Base-by-base conservation (phyloP, 1,284 basidiomycete genomes). In the Garcileccinum viscosum region DNA sequence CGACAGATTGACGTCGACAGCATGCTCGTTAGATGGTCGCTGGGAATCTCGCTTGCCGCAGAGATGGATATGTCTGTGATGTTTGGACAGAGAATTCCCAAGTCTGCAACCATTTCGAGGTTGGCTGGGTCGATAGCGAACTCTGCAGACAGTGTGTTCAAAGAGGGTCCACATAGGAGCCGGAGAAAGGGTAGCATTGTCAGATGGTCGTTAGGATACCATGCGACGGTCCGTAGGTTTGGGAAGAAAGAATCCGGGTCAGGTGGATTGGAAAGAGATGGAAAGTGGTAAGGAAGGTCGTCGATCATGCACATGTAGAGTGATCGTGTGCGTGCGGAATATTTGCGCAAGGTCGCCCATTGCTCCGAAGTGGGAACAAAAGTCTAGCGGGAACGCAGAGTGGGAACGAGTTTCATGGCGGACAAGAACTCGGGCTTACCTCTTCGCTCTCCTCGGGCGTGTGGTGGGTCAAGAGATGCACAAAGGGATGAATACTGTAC, bases 121-220 rank as follows among this genome's bases (percentile, higher is more conserved):
- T 69, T 76, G 30, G 59, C 40, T 0, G 69, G 56, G 64, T 79
- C 69, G 3, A 62, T 63, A 2, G 65, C 68, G 64, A 77, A 77
- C 62, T 79, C 76, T 5, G 66, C 73, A 1, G 69, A 77, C 1
- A 78, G 47, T 11, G 67, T 63, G 11, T 67, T 76, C 22, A 76
- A 59, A 5, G 76, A 12, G 17, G 78, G 66, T 14, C 77, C 75
- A n/a, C 77, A 76, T 19, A 78, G 27, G 32, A 76, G 71, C 19
- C 70, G 75, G 42, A 79, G 38, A 59, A 76, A 70, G 37, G 75
- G 77, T 4, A 77, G 63, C 73, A 74, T 73, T 42, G 60, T 19
- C 1, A 69, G 30, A 63, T 78, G 76, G 30, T 73, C 67, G 47
- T 67, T 60, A 8, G 72, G 70, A 50, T 73, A 74, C 78, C 76